phyloP scores from a whole-genome alignment of 2,329 filamentous ascomycete species.

The Colletotrichum lentis region DNA sequence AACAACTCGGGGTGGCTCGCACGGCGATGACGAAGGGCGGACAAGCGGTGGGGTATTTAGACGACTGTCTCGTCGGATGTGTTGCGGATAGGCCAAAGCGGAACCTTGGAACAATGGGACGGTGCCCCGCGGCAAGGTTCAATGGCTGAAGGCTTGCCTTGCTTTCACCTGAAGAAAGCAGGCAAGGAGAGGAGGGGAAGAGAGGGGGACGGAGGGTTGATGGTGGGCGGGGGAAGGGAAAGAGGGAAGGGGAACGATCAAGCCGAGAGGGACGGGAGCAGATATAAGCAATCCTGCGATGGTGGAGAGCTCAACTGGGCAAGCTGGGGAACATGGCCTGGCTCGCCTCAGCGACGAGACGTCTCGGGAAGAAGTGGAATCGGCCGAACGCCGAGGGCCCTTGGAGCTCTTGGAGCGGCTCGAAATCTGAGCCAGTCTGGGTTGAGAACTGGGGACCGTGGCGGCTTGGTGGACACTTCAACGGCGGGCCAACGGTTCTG shows the following conservation, averaged over 20 bases:
- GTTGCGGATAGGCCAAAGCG: conserved; percentile 26
- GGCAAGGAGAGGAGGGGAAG: neutral
- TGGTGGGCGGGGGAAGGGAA: conserved; percentile 14
- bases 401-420: neutral
- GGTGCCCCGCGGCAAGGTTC: conserved; percentile 26
- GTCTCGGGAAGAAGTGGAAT: conserved; percentile 25
- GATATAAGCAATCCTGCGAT: conserved; percentile 35
- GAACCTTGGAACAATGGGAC: conserved; percentile 26
- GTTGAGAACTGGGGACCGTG: conserved; percentile 35
- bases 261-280: conserved; percentile 33
- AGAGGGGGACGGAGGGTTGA: neutral
- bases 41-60: conserved; percentile 17
- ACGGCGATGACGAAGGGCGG: conserved; percentile 3
- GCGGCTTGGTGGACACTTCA: conserved; percentile 13
- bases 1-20: conserved; percentile 9
- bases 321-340: conserved; percentile 8
- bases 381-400: conserved; percentile 23
- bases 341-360: conserved; percentile 25
- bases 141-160: conserved; percentile 22
- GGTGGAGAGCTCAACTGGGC: conserved; percentile 17
- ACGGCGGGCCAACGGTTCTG: conserved; percentile 32
- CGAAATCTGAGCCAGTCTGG: conserved; percentile 24
- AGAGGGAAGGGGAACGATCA: neutral
- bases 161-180: conserved; percentile 26
- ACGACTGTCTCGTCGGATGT: neutral